Conservation (phyloP, 2,329 filamentous ascomycete species). For the Aspergillus pseudoglaucus region DNA sequence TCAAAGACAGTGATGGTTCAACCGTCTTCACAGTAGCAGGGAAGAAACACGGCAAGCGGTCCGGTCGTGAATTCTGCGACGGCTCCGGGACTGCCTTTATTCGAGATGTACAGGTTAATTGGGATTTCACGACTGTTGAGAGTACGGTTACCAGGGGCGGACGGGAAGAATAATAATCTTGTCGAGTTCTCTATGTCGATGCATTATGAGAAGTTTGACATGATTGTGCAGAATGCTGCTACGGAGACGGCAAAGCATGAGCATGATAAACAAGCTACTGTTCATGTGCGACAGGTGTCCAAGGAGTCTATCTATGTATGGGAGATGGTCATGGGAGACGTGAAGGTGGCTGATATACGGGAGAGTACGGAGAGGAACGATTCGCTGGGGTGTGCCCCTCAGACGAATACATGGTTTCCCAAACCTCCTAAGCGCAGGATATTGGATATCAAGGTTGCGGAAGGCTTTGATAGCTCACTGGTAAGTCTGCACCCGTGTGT, state of each 20-base stretch:
- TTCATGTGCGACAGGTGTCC: background rate
- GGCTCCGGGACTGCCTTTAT: no score
- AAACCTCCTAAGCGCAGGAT: background rate
- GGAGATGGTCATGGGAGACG: background rate
- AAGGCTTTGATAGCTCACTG: background rate
- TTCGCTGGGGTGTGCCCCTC: background rate
- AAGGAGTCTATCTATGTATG: background rate
- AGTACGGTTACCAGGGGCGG: background rate
- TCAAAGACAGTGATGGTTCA: no score
- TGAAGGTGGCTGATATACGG: background rate
- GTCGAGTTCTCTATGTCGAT: background rate
- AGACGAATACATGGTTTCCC: background rate
- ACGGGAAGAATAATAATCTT: background rate
- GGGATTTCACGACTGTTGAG: no score
- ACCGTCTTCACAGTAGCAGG: no score
- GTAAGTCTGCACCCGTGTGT: background rate
- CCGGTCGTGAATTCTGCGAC: no score
- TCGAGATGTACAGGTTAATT: no score
- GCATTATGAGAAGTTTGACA: background rate
- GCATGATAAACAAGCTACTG: background rate
- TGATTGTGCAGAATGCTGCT: background rate
- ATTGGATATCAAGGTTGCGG: background rate
- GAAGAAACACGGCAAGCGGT: no score
- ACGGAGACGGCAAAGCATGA: background rate
- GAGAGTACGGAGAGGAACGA: background rate